phyloP scores from a whole-genome alignment of 768 basidiomycete species.

The Tephrocybe sp. region DNA sequence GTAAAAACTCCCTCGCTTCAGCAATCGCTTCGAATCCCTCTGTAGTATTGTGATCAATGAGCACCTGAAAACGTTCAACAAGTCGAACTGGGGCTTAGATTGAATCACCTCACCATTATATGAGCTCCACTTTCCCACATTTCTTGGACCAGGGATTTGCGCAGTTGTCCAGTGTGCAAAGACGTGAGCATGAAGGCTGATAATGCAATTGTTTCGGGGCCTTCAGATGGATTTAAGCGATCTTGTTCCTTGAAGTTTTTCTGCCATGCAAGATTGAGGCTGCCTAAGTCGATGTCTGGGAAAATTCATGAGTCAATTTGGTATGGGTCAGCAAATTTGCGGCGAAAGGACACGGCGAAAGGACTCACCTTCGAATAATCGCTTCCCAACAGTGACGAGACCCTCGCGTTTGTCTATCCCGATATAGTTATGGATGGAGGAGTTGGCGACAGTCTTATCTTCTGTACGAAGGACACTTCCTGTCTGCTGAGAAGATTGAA shows the following conservation, averaged over 20 bases:
- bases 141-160: slow-evolving; percentile 68
- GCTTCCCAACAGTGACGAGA: slow-evolving; percentile 62
- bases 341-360: slow-evolving; percentile 13
- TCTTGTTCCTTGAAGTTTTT: slow-evolving; percentile 53
- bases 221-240: slow-evolving; percentile 36
- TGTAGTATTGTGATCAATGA: slow-evolving; percentile 81
- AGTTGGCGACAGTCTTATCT: slow-evolving; percentile 41
- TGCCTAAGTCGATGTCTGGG: slow-evolving; percentile 46
- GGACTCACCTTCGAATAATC: slow-evolving; percentile 52
- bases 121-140: slow-evolving; percentile 94
- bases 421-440: slow-evolving; percentile 59
- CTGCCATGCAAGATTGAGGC: slow-evolving; percentile 48
- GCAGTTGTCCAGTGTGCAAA: slow-evolving; percentile 54
- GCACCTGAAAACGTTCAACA: slow-evolving; percentile 45
- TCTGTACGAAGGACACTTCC: slow-evolving; percentile 19
- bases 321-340: neutral
- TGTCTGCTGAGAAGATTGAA: slow-evolving; percentile 39
- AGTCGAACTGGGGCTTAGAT: slow-evolving; percentile 5
- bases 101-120: slow-evolving; percentile 55
- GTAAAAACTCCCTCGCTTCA: slow-evolving; percentile 73
- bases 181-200: slow-evolving; percentile 87
- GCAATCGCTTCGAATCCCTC: slow-evolving; percentile 75
- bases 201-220: slow-evolving; percentile 60
- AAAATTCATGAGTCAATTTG: neutral
- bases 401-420: slow-evolving; percentile 80